Evolutionary conservation across 2,329 filamentous ascomycete genomes (phyloP), one percentile per base, ranked within the genome.

Genomic region (Pseudogymnoascus sp.): DNA sequence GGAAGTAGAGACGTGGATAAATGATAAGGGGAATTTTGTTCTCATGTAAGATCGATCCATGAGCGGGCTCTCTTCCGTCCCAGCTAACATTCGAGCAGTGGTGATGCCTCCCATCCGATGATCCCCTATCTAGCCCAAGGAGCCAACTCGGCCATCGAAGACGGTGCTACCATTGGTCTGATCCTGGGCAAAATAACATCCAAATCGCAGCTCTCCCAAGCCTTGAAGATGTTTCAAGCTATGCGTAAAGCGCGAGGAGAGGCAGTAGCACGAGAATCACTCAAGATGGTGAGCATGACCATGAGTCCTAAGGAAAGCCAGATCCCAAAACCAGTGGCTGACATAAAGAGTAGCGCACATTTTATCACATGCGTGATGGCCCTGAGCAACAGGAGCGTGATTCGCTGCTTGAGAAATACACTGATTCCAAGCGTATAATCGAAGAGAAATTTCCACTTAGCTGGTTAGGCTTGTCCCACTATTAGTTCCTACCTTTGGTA

Each of bases 141-240:
- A 0, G 87, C 87, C 12, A 88, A 88, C 69, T 85, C 81, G 0
- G 82, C 83, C 0, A 77, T 90, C 1, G 87, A 90, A 69, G 87
- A 90, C 62, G 87, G 86, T 0, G 85, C 86, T 0, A 84, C 87
- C 0, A 73, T 90, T 0, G 87, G 86, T 0, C 76, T 79, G 0
- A 69, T 89, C 1, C 74, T 90, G 0, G 79, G 80, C 0, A 76
- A 79, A 2, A 75, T 87, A 8, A 73, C 75, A 35, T 72, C 71
- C 0, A 79, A 76, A 56, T 68, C 67, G 0, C 76, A 82, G 28
- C 64, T 85, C 1, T 77, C 77, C 0, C 73, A 76, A n/a, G 78
- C 75, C 0, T 69, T 80, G 16, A 69, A 68, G 25, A 67, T 79
- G 63, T 83, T 83, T 68, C 75, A 82, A 63, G 69, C 70, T 11